Conservation (phyloP, 1,284 basidiomycete genomes). For the Microbotryum silenes-acaulis region DNA sequence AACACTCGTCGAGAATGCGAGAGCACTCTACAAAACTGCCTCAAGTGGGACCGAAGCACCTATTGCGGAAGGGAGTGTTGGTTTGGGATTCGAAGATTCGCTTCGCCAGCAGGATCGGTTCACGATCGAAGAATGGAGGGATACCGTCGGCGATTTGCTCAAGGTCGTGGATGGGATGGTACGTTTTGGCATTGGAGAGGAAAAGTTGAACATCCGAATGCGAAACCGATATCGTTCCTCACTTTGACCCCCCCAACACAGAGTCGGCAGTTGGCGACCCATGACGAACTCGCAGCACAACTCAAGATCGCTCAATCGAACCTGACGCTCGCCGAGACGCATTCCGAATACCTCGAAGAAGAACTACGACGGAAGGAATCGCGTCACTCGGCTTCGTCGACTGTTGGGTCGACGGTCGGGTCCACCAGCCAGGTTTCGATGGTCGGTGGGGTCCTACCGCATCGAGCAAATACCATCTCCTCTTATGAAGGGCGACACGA, state of each 20-base stretch:
- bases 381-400: too few species aligned
- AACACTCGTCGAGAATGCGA: slow-evolving; percentile 14
- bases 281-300: slow-evolving; percentile 34
- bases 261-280: slow-evolving; percentile 28
- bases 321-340: slow-evolving; percentile 34
- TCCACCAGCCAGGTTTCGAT: too few species aligned
- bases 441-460: too few species aligned
- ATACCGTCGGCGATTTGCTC: slow-evolving; percentile 21
- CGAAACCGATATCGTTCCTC: too few species aligned
- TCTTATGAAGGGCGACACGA: too few species aligned
- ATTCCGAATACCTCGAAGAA: slow-evolving; percentile 36
- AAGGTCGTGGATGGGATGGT: slow-evolving; percentile 30
- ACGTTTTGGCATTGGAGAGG: background rate
- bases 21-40: slow-evolving; percentile 5
- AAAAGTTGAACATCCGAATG: background rate
- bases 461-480: too few species aligned
- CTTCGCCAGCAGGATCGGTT: background rate
- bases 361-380: slow-evolving; percentile 22
- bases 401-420: too few species aligned
- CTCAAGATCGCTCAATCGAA: slow-evolving; percentile 37
- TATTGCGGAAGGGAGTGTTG: background rate
- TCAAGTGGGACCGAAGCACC: background rate
- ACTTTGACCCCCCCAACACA: background rate
- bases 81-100: background rate
- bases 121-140: slow-evolving; percentile 13